Conservation (phyloP, 768 basidiomycete genomes). For the Hygrophorus russula region DNA sequence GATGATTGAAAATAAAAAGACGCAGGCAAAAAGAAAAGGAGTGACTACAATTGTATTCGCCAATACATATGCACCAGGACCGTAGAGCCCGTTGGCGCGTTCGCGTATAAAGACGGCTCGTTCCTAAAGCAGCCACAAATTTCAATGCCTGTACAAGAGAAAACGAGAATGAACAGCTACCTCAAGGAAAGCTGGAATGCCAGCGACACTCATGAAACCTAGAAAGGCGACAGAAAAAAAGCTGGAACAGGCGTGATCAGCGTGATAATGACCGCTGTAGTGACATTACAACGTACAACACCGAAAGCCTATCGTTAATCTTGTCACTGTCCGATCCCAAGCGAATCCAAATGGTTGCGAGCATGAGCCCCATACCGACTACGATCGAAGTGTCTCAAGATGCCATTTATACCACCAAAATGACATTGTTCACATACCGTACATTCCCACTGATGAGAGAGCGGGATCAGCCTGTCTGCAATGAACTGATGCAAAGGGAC, state of each 20-base stretch:
- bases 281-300: slow-evolving; percentile 12
- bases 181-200: slow-evolving; percentile 34
- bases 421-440: slow-evolving; percentile 23
- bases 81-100: slow-evolving; percentile 45
- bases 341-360: slow-evolving; percentile 39
- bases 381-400: slow-evolving; percentile 1
- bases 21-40: slow-evolving; percentile 43
- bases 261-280: not conserved
- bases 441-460: slow-evolving; percentile 36
- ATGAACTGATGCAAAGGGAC: not conserved
- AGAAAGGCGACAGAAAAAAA: slow-evolving; percentile 50
- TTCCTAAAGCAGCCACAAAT: slow-evolving; percentile 31
- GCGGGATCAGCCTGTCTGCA: not conserved
- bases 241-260: slow-evolving; percentile 8
- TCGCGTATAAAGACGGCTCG: slow-evolving; percentile 47
- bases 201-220: slow-evolving; percentile 42
- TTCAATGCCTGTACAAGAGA: not conserved
- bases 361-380: slow-evolving; percentile 31
- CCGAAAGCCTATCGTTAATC: slow-evolving; percentile 37
- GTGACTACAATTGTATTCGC: slow-evolving; percentile 42
- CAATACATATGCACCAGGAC: slow-evolving; percentile 39
- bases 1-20: slow-evolving; percentile 35
- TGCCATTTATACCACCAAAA: not conserved
- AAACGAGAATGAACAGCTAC: slow-evolving; percentile 10
- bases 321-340: slow-evolving; percentile 27